Evolutionary conservation across 1,284 basidiomycete genomes (phyloP), one percentile per base, ranked within the genome.

Genomic region (Fistulina hepatica): DNA sequence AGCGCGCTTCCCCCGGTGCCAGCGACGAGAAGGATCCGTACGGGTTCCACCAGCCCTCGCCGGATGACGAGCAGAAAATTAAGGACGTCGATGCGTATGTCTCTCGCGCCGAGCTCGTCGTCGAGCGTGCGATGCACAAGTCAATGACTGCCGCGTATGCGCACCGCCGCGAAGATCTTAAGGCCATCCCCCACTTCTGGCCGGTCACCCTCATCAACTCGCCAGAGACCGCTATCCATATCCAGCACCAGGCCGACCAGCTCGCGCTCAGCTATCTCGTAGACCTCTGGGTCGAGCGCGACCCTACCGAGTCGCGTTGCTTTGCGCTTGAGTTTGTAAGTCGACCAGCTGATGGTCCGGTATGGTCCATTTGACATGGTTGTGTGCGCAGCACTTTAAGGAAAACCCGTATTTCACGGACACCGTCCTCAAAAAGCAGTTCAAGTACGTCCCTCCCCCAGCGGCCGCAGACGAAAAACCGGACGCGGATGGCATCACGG

Each of bases 241-340:
- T 67, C 22, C 76, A 78, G 53, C 81, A 82, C 54, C 67, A 64
- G 39, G 68, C 73, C 19, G 83, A 88, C 57, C 74, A 76, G 54
- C 65, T 72, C 43, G 84, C 83, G 11, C 55, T 88, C 55, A 75
- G 69, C 58, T 81, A 80, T 54, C 64, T 88, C 45, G 79, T 84
- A 53, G 83, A 88, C 50, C 43, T 88, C n/a, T 84, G 82, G 81
- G 65, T 88, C 27, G 64, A 60, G 41, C 73, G 82, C 33, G 75
- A 86, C 53, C 50, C 67, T 24, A 54, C 56, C 19, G 83, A 88
- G 54, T 69, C 71, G 41, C 64, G 84, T 46, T 78, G 74, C 53
- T 88, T 80, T 61, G 79, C 73, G 26, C 58, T 88, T 42, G 82
- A 88, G 65, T 82, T 88, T 57, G 83, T 86, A 56, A 51, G 84